Percentiles rank a stretch among this genome's conserved stretches.
Evolutionary conservation across 139 green algal species (phyloP).

Genomic region (Protoeuglena noctilucae): DNA sequence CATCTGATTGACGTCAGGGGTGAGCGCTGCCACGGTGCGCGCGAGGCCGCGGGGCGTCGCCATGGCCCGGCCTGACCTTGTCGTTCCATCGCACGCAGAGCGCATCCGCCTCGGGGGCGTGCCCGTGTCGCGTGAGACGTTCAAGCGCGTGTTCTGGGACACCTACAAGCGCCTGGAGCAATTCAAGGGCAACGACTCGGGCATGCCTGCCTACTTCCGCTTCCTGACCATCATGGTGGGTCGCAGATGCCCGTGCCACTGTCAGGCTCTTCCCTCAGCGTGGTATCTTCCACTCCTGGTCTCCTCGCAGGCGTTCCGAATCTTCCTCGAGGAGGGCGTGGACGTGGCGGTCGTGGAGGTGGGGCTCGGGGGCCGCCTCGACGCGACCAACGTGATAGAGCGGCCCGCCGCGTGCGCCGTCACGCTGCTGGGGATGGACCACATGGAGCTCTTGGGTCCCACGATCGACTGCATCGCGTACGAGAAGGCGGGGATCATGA

Average conservation of each 20-base stretch:
- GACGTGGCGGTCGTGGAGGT: constrained; percentile 89
- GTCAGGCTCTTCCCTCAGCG: background rate
- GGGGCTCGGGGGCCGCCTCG: constrained; percentile 81
- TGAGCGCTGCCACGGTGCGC: too few relatives aligned
- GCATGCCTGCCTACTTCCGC: constrained; percentile 82
- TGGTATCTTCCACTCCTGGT: background rate
- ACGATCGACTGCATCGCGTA: constrained; percentile 53
- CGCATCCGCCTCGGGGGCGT: constrained; percentile 56
- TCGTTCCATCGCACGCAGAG: too few relatives aligned
- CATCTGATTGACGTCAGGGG: constrained; percentile 33
- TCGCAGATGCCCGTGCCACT: constrained; percentile 11
- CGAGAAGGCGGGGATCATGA: constrained; percentile 93
- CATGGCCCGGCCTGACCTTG: too few relatives aligned
- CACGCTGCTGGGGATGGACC: constrained; percentile 78
- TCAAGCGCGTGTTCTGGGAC: constrained; percentile 39
- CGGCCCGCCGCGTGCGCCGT: constrained; percentile 51
- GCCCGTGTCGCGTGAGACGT: constrained; percentile 21
- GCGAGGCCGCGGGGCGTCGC: too few relatives aligned
- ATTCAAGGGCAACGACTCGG: constrained; percentile 16
- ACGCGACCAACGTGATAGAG: constrained; percentile 79
- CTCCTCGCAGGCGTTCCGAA: constrained; percentile 23
- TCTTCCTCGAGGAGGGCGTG: constrained; percentile 43
- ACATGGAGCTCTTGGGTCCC: constrained; percentile 81
- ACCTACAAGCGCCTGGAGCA: background rate
- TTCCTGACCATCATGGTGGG: constrained; percentile 86